Base-by-base conservation (phyloP, 805 yeast species). In the Metschnikowia koreensis region DNA sequence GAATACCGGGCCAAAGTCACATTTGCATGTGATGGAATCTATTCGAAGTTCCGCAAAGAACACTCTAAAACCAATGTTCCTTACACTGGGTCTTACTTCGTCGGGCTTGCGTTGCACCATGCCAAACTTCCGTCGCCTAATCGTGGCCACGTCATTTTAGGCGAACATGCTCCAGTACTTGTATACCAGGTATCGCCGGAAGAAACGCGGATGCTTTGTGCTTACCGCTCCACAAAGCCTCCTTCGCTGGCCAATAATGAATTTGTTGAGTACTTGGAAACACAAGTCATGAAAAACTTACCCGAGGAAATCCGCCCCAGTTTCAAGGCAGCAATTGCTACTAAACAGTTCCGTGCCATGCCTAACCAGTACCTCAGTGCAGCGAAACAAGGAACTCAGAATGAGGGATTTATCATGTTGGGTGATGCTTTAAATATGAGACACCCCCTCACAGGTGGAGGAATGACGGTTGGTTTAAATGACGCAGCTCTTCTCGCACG, bases 371-470 rank as follows among this genome's bases (percentile, higher is more conserved):
- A 81, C 69, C 75, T 94, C 46, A 81, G 96, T 26, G 97, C 97
- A 1, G 76, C 81, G 51, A 75, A 77, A 46, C 92, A 90, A 65
- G 75, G 74, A 29, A 38, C 12, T 26, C 42, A 49, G 11, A 76
- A 81, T 41, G 84, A 83, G 10, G 99, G 99, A 11, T 73, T 90
- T 44, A 75, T 94, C 37, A 78, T 93, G 59, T 66, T 94, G 36
- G 99, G 99, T 45, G 99, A 94, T 67, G 89, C 99, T 1, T 77
- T 92, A 60, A 94, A 94, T 68, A 94, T 94, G 97, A 81, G 99
- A 67, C 99, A 94, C 67, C 99, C 99, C 28, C 80, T 94, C 55
- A 94, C 98, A 1, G 99, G 99, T 48, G 99, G 99, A 57, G 99
- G 99, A 55, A 94, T 94, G 99, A 91, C 98, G 27, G 99, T 94